Evolutionary conservation across 352 stramenopile species (phyloP).

Genomic region (Phytophthora colocasiae): DNA sequence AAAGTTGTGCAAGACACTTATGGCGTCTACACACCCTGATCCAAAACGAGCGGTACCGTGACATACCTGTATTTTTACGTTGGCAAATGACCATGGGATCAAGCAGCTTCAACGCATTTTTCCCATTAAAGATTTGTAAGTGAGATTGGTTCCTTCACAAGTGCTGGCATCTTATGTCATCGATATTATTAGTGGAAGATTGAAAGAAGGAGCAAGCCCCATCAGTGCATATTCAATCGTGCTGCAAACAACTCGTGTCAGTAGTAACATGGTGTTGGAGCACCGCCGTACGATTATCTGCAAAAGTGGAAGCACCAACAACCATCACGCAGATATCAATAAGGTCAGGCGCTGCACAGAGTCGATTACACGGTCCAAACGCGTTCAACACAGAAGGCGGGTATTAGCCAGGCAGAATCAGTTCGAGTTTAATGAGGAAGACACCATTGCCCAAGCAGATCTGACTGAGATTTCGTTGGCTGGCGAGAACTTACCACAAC

Average conservation of each 20-base stretch:
- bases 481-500: conserved; percentile 10
- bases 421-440: conserved; percentile 22
- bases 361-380: conserved; percentile 27
- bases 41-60: background rate
- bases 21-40: conserved; percentile 48
- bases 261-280: conserved; percentile 32
- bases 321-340: conserved; percentile 13
- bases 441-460: conserved; percentile 31
- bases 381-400: conserved; percentile 19
- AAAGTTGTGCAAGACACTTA: conserved; percentile 62
- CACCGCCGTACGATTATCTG: conserved; percentile 38
- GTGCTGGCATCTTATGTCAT: conserved; percentile 23
- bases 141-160: conserved; percentile 6
- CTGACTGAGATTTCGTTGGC: conserved; percentile 75
- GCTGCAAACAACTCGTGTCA: background rate
- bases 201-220: background rate
- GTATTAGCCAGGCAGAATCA: conserved; percentile 27
- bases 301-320: conserved; percentile 23
- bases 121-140: conserved; percentile 15
- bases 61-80: background rate
- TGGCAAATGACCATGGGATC: conserved; percentile 15
- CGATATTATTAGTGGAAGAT: conserved; percentile 28
- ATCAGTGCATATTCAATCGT: conserved; percentile 15
- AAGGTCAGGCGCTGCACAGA: conserved; percentile 9
- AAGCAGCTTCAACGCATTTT: conserved; percentile 18